Base-by-base conservation (phyloP, 129 eudicot species). In the Pulicaria dysenterica region DNA sequence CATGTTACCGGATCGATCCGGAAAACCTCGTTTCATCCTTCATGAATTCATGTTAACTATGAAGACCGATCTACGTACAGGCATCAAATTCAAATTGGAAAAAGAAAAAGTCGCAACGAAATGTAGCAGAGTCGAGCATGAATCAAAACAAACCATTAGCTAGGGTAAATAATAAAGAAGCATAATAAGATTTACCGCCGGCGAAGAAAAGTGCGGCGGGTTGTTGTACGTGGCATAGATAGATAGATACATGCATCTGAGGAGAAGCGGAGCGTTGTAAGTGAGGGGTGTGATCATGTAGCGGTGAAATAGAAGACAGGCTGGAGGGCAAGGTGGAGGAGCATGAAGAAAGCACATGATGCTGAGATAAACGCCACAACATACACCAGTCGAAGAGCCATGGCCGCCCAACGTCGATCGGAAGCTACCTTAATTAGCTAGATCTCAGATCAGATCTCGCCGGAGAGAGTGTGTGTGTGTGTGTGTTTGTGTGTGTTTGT, bases 251-350 rank as follows among this genome's bases (percentile, higher is more conserved):
- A 67, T 19, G 17, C 63, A 70, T 50, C 14, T n/a, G 45, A 3
- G 44, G 75, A 70, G 37, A 36, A 16, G 8, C 0, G 73, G 65
- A 71, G 31, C 31, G n/a, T 24, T 8, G 51, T 16, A 38, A 61
- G 51, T 36, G 67, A n/a, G n/a, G n/a, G 54, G 17, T 51, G 2
- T 14, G 13, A 49, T 78, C 63, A 78, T n/a, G 77, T 70, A 50
- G 79, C 61, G 57, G 85, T 77, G 78, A 76, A 84, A 83, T 84
- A 80, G 77, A 84, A 84, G 15, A 73, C 81, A 5, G 85, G 88
- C 49, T 76, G 85, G 15, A 84, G 85, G 34, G 76, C 63, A 14
- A 84, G 78, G 62, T 77, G 75, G 48, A 84, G 83, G 54, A 79
- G 51, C 80, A 79, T 75, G 82, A 84, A 84, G 83, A 82, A 80